Conservation (phyloP, 2,329 filamentous ascomycete species). For the Epicoccum nigrum region DNA sequence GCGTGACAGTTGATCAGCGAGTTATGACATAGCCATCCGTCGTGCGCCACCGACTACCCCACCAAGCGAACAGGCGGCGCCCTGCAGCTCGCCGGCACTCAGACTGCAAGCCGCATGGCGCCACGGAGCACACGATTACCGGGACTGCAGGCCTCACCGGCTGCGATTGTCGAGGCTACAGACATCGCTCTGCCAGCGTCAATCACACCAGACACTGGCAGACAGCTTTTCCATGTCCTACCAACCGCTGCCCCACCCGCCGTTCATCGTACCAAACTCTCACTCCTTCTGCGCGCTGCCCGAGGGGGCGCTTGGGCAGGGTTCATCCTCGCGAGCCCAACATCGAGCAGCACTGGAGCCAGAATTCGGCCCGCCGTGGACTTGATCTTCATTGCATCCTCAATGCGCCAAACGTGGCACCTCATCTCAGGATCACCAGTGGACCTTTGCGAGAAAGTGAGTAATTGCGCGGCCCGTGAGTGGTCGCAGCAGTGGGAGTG, state of each 20-base stretch:
- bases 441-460: neutral
- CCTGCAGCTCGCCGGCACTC: neutral
- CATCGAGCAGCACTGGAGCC: neutral
- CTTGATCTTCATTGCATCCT: neutral
- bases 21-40: neutral
- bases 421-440: neutral
- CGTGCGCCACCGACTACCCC: slow-evolving; percentile 6
- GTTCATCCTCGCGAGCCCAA: slow-evolving; percentile 5
- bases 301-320: slow-evolving; percentile 9
- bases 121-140: too few relatives aligned
- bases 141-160: neutral
- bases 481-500: neutral
- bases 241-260: slow-evolving; percentile 5
- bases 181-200: too few relatives aligned
- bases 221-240: neutral
- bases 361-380: slow-evolving; percentile 2
- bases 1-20: slow-evolving; percentile 4
- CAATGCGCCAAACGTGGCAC: slow-evolving; percentile 1
- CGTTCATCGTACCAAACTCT: slow-evolving; percentile 12
- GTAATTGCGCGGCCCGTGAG: neutral
- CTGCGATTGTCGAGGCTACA: neutral
- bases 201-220: slow-evolving; percentile 1
- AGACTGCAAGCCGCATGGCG: too few relatives aligned
- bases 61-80: neutral
- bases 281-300: slow-evolving; percentile 3